Conservation (phyloP, 1,139 yeast genomes). For the Candida anutae region DNA sequence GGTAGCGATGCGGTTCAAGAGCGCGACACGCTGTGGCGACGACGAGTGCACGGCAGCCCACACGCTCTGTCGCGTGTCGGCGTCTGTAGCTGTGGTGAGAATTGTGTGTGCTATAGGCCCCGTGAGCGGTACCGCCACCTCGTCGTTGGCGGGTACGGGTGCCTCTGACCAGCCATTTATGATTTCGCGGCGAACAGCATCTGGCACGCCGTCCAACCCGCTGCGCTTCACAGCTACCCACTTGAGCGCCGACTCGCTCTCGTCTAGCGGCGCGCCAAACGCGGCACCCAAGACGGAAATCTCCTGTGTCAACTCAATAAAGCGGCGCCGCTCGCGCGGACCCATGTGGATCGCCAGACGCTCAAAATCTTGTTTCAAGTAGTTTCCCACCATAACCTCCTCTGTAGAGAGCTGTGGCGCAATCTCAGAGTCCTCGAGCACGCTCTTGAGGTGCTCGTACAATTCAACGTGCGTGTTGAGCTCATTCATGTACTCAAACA, state of each 20-base stretch:
- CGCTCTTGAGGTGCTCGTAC: slow-evolving; percentile 49
- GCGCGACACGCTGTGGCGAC: slow-evolving; percentile 47
- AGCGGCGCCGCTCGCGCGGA: slow-evolving; percentile 55
- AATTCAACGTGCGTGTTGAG: slow-evolving; percentile 78
- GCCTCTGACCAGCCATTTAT: slow-evolving; percentile 13
- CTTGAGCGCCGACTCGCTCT: too few species aligned
- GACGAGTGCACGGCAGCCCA: slow-evolving; percentile 72
- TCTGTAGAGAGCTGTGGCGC: slow-evolving; percentile 45
- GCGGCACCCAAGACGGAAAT: slow-evolving; percentile 80
- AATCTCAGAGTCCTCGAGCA: slow-evolving; percentile 40
- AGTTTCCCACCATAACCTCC: slow-evolving; percentile 75
- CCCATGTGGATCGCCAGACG: slow-evolving; percentile 87
- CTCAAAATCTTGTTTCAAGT: slow-evolving; percentile 77
- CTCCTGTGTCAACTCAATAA: slow-evolving; percentile 72
- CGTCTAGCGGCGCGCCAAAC: slow-evolving; percentile 32
- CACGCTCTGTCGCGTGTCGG: slow-evolving; percentile 51
- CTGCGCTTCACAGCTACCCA: slow-evolving; percentile 29
- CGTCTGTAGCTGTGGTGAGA: slow-evolving; percentile 50
- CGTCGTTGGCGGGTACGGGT: slow-evolving; percentile 11
- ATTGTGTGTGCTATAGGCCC: slow-evolving; percentile 66
- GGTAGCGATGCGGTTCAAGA: slow-evolving; percentile 52
- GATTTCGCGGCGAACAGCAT: slow-evolving; percentile 20
- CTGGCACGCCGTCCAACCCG: slow-evolving; percentile 25
- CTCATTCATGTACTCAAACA: slow-evolving; percentile 92
- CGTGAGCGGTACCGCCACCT: slow-evolving; percentile 50